Base-by-base conservation (phyloP, 805 yeast species). In the Isabelozyma heimii region DNA sequence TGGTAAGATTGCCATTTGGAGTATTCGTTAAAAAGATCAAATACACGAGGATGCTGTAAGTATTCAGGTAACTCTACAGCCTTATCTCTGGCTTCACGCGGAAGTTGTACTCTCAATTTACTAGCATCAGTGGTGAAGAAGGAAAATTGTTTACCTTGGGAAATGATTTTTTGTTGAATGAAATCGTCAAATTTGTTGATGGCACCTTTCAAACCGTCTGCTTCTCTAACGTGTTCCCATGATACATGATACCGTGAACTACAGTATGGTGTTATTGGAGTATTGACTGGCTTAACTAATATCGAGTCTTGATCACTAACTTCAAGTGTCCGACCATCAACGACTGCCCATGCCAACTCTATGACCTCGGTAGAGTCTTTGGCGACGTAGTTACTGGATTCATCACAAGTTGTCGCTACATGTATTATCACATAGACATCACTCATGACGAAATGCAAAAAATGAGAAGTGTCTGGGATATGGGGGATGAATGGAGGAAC, bases 81-180 rank as follows among this genome's bases (percentile, higher is more conserved):
- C 61, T 86, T 82, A 61, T 89, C 96, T 39, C 89, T 75, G 7
- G 96, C 89, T 63, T 90, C 96, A 43, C 95, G 77, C 10, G 87
- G 86, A 35, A 91, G 69, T 59, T 85, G 86, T 43, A 91, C 91
- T 51, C 91, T 77, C 43, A 91, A 70, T 58, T 85, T 85, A 85
- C 86, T 83, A 9, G 85, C 75, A 59, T 83, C 82, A 52, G 82
- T 72, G 0, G 90, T 77, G 44, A 90, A 84, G 55, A 90, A 81
- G 3, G 83, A 73, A 62, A 88, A 85, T 38, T 83, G 84, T 44
- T 66, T 63, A 9, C 71, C 70, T 37, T 72, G 64, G 30, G 72
- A 56, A 10, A 75, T 62, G 30, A 80, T 61, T 43, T 70, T 61
- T 42, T 73, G 72, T 49, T 77, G 77, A 44, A 84, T 69, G 51